Base-by-base conservation (phyloP, 352 stramenopile species). In the Phytophthora citrophthora region DNA sequence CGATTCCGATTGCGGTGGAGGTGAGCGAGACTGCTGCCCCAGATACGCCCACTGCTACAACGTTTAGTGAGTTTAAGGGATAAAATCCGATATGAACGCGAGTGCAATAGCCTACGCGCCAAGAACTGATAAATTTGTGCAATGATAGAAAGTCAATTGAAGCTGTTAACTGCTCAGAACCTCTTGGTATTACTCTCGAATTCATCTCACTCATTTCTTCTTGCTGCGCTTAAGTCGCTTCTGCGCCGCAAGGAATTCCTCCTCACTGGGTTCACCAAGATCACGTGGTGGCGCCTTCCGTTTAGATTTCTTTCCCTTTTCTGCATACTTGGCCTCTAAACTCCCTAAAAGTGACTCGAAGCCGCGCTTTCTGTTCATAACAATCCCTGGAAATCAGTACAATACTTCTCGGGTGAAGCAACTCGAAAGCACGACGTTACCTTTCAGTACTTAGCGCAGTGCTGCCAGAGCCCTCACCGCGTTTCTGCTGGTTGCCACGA, bases 241-340 rank as follows among this genome's bases (percentile, higher is more conserved):
- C 46, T 90, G 79, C 4, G 85, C 66, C 1, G 77, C 85, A 0
- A 79, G 47, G 40, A 92, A 94, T 20, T 86, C 79, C 34, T 91
- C 79, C 68, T 94, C 85, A 24, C 68, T 88, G 16, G 83, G 85
- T 31, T 79, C 64, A 31, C 32, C 39, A 24, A 52, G 12, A 16
- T 61, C 53, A 5, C 38, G 24, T 20, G 52, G 8, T 16, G 29
- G 47, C 29, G 59, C 47, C 36, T 78, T 74, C 24, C 63, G 57
- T 41, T 80, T 88, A 29, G 74, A 68, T 16, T 77, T 74, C 48
- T 86, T 86, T 16, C 44, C 54, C 40, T 86, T 76, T 15, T 81
- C 68, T 27, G 67, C 74, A 45, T 91, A 92, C 45, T 86, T 91
- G 44, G 74, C 64, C 31, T 94, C 83, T 24, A 94, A 70, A 31